phyloP scores from a whole-genome alignment of 192 early-diverging fungal genomes.

The Coemansia sp. region DNA sequence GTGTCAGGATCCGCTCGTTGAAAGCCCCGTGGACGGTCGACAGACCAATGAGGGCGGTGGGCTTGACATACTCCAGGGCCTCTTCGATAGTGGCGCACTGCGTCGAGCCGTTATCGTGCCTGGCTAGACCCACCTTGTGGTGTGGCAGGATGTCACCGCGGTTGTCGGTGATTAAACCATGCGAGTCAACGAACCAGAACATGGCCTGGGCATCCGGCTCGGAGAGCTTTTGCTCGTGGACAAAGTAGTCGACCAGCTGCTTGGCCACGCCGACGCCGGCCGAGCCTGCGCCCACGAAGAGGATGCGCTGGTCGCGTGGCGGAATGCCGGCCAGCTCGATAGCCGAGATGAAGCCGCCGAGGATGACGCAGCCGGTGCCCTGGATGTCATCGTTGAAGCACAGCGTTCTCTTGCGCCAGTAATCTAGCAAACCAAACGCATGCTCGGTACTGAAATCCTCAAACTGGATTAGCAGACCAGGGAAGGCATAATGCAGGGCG shows the following conservation, averaged over 20 bases:
- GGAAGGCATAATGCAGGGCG: slow-evolving; percentile 70
- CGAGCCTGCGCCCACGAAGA: slow-evolving; percentile 94
- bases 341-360: slow-evolving; percentile 91
- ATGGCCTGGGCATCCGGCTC: slow-evolving; percentile 62
- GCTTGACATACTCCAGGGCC: slow-evolving; percentile 82
- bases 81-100: slow-evolving; percentile 75
- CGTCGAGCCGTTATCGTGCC: slow-evolving; percentile 77
- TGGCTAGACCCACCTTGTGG: slow-evolving; percentile 86
- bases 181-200: slow-evolving; percentile 88
- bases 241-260: slow-evolving; percentile 83
- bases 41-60: slow-evolving; percentile 89
- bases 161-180: slow-evolving; percentile 86
- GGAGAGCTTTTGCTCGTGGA: slow-evolving; percentile 69
- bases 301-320: slow-evolving; percentile 76
- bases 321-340: slow-evolving; percentile 65
- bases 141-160: slow-evolving; percentile 81
- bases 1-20: slow-evolving; percentile 62
- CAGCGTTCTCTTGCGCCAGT: slow-evolving; percentile 73
- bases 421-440: slow-evolving; percentile 80
- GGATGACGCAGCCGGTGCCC: slow-evolving; percentile 83
- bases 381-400: slow-evolving; percentile 88
- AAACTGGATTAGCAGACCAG: slow-evolving; percentile 87
- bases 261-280: slow-evolving; percentile 95
- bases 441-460: slow-evolving; percentile 96
- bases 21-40: slow-evolving; percentile 80